Base-by-base conservation (phyloP, 345 rosid species). In the Anacardium occidentale region DNA sequence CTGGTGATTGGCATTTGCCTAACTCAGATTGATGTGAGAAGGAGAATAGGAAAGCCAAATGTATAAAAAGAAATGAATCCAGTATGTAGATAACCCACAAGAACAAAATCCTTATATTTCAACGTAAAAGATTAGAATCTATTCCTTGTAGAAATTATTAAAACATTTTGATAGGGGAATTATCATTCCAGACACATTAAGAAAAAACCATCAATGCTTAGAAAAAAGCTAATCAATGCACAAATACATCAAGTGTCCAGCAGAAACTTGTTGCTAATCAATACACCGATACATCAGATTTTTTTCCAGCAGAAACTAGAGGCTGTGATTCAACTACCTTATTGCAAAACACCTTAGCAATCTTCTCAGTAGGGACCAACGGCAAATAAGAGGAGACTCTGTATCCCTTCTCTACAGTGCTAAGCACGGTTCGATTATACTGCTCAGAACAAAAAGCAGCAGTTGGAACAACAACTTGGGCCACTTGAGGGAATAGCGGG, bases 351-450 rank as follows among this genome's bases (percentile, higher is more conserved):
- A 87, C 86, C 84, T 84, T 83, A 8, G 96, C 92, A 62, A 93
- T 96, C 90, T 71, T 90, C 85, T 83, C 84, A 0, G 93, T 87
- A 10, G 99, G 98, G 76, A 96, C 95, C 80, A 90, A 74, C 0
- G 99, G 98, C 83, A 96, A 69, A 78, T 85, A 88, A 0, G 88
- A 76, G 7, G 96, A 80, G 15, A 91, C 91, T 72, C 76, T 83
- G 91, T 85, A 91, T 11, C 99, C 99, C 55, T 88, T 90, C 83
- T 87, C 92, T 0, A 89, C 92, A 34, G 93, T 84, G 78, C 61
- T 86, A 22, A 75, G 74, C 50, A 93, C 97, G 0, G 91, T 88
- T 57, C 86, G 77, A 70, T 96, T 96, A 79, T 96, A 96, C 82
- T 83, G 91, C 73, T 91, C 93, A 2, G 89, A 81, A 73, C 90